These are phyloP conservation scores for Chimonanthus salicifolius DNA, from an alignment of 164 flowering plant species.

Conservation along the genomic window DNA sequence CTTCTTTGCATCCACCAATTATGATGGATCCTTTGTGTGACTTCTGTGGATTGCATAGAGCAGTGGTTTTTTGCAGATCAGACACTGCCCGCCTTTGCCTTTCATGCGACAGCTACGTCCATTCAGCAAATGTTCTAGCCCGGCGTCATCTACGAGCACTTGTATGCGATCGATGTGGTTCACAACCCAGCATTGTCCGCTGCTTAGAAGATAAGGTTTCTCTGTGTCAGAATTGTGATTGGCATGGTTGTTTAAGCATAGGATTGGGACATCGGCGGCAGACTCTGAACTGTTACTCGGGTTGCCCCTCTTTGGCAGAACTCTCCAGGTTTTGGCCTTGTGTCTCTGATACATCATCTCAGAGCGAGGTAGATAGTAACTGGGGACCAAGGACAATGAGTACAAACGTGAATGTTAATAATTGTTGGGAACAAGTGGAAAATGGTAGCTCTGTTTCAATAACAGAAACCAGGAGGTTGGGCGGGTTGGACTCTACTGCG, in stretches of 20 bases:
- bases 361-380: constrained; percentile 6
- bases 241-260: constrained; percentile 24
- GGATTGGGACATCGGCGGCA: constrained; percentile 24
- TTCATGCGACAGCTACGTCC: constrained; percentile 52
- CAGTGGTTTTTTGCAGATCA: constrained; percentile 59
- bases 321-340: constrained; percentile 38
- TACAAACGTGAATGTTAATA: constrained; percentile 17
- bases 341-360: constrained; percentile 21
- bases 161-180: constrained; percentile 51
- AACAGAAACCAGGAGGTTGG: constrained; percentile 14
- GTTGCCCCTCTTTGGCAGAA: constrained; percentile 46
- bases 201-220: constrained; percentile 46
- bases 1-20: background rate
- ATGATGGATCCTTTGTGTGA: constrained; percentile 53
- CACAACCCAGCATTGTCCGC: constrained; percentile 39
- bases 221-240: constrained; percentile 51
- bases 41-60: constrained; percentile 46
- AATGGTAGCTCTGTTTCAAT: constrained; percentile 22
- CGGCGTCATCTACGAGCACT: constrained; percentile 48
- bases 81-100: constrained; percentile 64
- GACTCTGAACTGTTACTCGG: constrained; percentile 34
- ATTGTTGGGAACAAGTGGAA: constrained; percentile 21
- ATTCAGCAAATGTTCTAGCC: constrained; percentile 59
- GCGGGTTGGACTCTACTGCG: constrained; percentile 21
- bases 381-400: constrained; percentile 14